Percentiles rank a stretch among this genome's conserved stretches.
phyloP scores from a whole-genome alignment of 768 basidiomycete genomes.

The Phaeolepiota aurea region DNA sequence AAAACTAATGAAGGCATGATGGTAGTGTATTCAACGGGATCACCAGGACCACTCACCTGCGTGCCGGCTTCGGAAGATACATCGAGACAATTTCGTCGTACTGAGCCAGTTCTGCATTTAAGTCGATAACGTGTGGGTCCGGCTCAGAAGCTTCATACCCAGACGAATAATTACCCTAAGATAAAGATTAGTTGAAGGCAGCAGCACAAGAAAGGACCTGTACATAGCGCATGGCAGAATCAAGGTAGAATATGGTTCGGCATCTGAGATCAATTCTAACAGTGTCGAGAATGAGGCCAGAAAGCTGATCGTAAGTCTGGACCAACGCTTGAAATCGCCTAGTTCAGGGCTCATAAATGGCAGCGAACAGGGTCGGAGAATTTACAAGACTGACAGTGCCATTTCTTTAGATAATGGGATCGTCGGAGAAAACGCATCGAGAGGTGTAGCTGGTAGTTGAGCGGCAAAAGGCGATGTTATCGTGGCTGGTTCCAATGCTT shows the following conservation, averaged over 20 bases:
- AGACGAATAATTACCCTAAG: constrained; percentile 76
- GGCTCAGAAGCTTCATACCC: constrained; percentile 86
- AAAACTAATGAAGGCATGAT: constrained; percentile 66
- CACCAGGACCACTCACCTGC: constrained; percentile 46
- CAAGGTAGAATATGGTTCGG: constrained; percentile 72
- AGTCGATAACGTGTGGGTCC: constrained; percentile 79
- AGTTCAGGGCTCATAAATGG: neutral
- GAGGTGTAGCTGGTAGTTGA: constrained; percentile 31
- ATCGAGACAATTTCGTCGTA: constrained; percentile 64
- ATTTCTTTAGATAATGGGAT: constrained; percentile 82
- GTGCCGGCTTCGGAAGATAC: constrained; percentile 55
- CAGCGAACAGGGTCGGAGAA: neutral
- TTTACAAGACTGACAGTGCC: constrained; percentile 58
- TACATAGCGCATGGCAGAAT: constrained; percentile 72
- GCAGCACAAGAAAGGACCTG: no score
- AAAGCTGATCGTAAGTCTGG: constrained; percentile 85
- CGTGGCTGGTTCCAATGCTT: constrained; percentile 40
- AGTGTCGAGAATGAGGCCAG: constrained; percentile 79
- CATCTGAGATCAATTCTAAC: constrained; percentile 86
- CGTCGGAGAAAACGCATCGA: constrained; percentile 32
- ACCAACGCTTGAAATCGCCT: constrained; percentile 88
- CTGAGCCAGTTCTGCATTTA: constrained; percentile 72
- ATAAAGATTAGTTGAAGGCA: no score
- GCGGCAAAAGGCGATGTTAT: constrained; percentile 41
- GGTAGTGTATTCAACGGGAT: no score